Percentiles rank a stretch among this genome's conserved stretches.
phyloP scores from a whole-genome alignment of 2,329 filamentous ascomycete species.

The Xylariaceae sp. region DNA sequence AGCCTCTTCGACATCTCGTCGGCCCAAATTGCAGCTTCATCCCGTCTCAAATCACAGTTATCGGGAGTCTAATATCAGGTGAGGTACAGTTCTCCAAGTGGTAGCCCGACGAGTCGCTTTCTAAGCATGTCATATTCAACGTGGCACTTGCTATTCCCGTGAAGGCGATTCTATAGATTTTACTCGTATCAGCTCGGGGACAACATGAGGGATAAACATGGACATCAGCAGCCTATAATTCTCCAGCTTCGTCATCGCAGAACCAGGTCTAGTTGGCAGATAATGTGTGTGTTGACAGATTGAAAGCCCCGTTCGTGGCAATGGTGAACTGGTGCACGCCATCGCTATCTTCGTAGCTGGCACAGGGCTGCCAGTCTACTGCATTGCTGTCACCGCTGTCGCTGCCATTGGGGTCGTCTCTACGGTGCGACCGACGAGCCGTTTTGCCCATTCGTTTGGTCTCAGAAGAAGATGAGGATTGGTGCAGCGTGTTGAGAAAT shows the following conservation, averaged over 20 bases:
- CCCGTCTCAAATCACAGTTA: slow-evolving; percentile 17
- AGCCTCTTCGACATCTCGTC: no score
- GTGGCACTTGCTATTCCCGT: slow-evolving; percentile 19
- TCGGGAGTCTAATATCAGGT: slow-evolving; percentile 14
- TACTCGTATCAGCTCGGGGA: background rate
- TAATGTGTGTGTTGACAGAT: slow-evolving; percentile 5
- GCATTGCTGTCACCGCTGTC: background rate
- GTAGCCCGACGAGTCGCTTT: slow-evolving; percentile 23
- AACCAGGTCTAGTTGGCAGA: slow-evolving; percentile 25
- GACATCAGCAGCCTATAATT: slow-evolving; percentile 6
- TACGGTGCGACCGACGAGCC: background rate
- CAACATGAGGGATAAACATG: background rate
- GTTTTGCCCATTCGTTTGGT: no score
- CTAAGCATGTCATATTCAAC: slow-evolving; percentile 17
- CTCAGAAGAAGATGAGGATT: no score
- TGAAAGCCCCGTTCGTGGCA: slow-evolving; percentile 22
- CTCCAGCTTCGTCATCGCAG: slow-evolving; percentile 21
- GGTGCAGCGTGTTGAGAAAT: no score
- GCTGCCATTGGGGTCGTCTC: background rate
- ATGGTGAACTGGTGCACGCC: slow-evolving; percentile 23
- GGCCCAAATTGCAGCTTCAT: no score
- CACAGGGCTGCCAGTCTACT: slow-evolving; percentile 20
- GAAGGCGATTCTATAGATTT: slow-evolving; percentile 25
- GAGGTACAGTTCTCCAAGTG: slow-evolving; percentile 25
- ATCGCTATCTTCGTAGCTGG: slow-evolving; percentile 22